Evolutionary conservation across 2,329 filamentous ascomycete genomes (phyloP).

Genomic region (Claviceps sp.): DNA sequence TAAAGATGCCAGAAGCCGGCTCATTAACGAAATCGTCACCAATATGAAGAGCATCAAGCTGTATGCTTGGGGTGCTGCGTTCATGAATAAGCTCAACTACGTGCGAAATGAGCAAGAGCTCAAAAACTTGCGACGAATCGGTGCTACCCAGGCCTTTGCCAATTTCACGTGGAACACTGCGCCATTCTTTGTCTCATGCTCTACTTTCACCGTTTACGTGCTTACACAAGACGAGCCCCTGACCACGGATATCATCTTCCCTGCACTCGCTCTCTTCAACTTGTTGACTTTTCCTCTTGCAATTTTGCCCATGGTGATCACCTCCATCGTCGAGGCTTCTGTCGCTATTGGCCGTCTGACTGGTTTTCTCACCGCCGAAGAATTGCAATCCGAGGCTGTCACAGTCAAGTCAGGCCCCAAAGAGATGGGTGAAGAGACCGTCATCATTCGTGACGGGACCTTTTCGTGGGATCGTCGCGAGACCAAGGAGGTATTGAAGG

Average conservation of each 20-base stretch:
- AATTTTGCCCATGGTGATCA: slow-evolving; percentile 95
- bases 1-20: slow-evolving; percentile 81
- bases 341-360: slow-evolving; percentile 82
- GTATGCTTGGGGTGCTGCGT: slow-evolving; percentile 92
- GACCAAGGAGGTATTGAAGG: slow-evolving; percentile 54
- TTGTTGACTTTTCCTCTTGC: slow-evolving; percentile 88
- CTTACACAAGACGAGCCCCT: slow-evolving; percentile 68
- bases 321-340: slow-evolving; percentile 86
- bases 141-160: slow-evolving; percentile 81
- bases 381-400: slow-evolving; percentile 79
- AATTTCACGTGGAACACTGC: slow-evolving; percentile 98
- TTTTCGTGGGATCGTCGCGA: slow-evolving; percentile 93
- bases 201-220: slow-evolving; percentile 90
- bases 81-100: slow-evolving; percentile 94
- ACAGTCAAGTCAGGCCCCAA: slow-evolving; percentile 53
- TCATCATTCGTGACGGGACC: slow-evolving; percentile 68
- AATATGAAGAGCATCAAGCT: slow-evolving; percentile 99
- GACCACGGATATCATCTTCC: slow-evolving; percentile 92
- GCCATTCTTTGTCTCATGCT: slow-evolving; percentile 93
- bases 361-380: slow-evolving; percentile 73
- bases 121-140: slow-evolving; percentile 91
- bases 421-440: slow-evolving; percentile 71
- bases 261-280: slow-evolving; percentile 86
- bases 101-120: slow-evolving; percentile 93
- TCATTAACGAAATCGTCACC: slow-evolving; percentile 96